phyloP scores from a whole-genome alignment of 371 early-diverging fungal genomes.

The Mucor irregularis region DNA sequence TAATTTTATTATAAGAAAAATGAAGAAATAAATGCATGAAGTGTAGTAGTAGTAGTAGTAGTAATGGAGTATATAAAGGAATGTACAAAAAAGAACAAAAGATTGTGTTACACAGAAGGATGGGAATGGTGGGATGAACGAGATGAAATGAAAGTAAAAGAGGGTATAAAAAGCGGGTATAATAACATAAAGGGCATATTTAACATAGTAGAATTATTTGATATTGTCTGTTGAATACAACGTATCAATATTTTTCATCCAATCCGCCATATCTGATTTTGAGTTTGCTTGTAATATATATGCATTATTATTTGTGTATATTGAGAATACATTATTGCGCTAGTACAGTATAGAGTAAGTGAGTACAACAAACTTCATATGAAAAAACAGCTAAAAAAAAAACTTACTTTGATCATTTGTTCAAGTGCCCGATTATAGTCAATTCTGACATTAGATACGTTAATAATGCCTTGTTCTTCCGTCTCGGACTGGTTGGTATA shows the following conservation, averaged over 20 bases:
- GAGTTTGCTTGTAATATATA: slow-evolving; percentile 72
- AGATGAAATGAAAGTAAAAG: background rate
- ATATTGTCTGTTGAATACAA: slow-evolving; percentile 36
- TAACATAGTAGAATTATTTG: background rate
- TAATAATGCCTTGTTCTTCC: slow-evolving; percentile 72
- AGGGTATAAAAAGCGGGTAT: slow-evolving; percentile 1
- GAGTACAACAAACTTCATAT: background rate
- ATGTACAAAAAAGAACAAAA: background rate
- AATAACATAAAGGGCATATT: background rate
- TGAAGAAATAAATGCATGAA: background rate
- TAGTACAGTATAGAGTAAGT: slow-evolving; percentile 17
- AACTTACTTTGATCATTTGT: slow-evolving; percentile 33
- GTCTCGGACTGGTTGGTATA: slow-evolving; percentile 62
- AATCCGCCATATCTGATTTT: slow-evolving; percentile 68
- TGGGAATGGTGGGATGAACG: slow-evolving; percentile 15
- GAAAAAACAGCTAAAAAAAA: background rate
- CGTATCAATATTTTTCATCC: slow-evolving; percentile 73
- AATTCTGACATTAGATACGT: slow-evolving; percentile 67
- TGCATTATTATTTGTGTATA: slow-evolving; percentile 76
- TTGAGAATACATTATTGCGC: slow-evolving; percentile 69
- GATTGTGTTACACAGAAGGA: slow-evolving; percentile 10
- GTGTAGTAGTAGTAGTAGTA: too few species aligned
- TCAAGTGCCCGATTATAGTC: slow-evolving; percentile 66
- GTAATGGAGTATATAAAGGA: background rate
- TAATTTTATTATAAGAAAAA: too few species aligned